Percentiles rank a stretch among this genome's conserved stretches.
Conservation (phyloP, 169 alveolate genomes). For the Cryptosporidium viatorum region DNA sequence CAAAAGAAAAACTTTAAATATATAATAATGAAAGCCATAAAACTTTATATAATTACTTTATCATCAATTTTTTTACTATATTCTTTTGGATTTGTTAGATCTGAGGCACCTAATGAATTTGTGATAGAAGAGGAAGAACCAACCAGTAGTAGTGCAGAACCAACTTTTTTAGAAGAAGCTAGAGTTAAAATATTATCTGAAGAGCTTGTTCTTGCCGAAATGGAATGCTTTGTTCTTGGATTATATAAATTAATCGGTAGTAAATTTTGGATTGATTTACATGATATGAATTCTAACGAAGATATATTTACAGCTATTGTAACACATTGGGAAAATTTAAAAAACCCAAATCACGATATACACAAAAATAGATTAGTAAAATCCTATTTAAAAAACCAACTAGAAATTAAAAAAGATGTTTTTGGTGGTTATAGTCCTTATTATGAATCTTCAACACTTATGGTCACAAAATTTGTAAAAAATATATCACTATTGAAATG, state of each 20-base stretch:
- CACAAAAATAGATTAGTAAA: neutral
- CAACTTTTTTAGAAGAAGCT: neutral
- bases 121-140: neutral
- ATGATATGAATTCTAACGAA: neutral
- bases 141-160: neutral
- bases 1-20: no score
- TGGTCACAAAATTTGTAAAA: neutral
- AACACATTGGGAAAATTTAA: neutral
- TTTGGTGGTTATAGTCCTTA: neutral
- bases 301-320: neutral
- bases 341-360: neutral
- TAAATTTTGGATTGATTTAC: neutral
- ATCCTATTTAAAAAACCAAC: neutral
- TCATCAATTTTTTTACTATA: neutral
- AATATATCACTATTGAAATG: neutral
- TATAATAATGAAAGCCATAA: neutral
- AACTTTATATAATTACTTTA: neutral
- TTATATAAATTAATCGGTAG: neutral
- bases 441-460: neutral
- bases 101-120: neutral
- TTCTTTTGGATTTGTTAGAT: neutral
- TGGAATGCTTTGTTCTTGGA: neutral
- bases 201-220: neutral
- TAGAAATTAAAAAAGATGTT: neutral
- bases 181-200: neutral